A percentile compares a stretch with the other conserved stretches of the same genome.
phyloP scores from a whole-genome alignment of 2,329 filamentous ascomycete genomes.

The Domatiomyces catenatus region DNA sequence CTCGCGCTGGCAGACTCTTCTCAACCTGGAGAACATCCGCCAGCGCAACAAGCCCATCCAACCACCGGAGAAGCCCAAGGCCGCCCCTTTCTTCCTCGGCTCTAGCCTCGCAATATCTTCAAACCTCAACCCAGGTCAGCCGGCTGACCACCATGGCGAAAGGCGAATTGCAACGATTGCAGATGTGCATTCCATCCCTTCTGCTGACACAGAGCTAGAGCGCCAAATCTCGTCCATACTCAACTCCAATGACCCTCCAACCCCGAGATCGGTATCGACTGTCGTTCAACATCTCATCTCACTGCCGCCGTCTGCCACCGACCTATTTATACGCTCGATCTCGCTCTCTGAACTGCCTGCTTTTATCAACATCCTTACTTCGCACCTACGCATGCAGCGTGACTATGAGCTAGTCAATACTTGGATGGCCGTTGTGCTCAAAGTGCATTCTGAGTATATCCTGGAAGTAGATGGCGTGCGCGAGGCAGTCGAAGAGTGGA shows the following conservation, averaged over 20 bases:
- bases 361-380: conserved; percentile 70
- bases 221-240: conserved; percentile 35
- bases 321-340: conserved; percentile 79
- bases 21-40: conserved; percentile 81
- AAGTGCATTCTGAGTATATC: conserved; percentile 54
- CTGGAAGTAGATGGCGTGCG: conserved; percentile 22
- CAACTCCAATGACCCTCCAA: conserved; percentile 28
- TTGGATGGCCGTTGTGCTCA: conserved; percentile 92
- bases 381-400: conserved; percentile 44
- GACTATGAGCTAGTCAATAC: conserved; percentile 92
- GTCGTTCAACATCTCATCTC: conserved; percentile 68
- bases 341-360: conserved; percentile 56
- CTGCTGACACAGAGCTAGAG: not conserved
- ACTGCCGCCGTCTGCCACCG: conserved; percentile 69
- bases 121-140: conserved; percentile 2
- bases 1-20: conserved; percentile 81
- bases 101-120: conserved; percentile 17
- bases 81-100: conserved; percentile 89
- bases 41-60: conserved; percentile 89
- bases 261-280: conserved; percentile 41
- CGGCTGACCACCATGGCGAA: conserved; percentile 12
- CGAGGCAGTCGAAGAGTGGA: conserved; percentile 52
- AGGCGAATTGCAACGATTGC: conserved; percentile 5
- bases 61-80: conserved; percentile 78
- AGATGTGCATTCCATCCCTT: conserved; percentile 12